Conservation (phyloP, 2,329 filamentous ascomycete genomes). For the Xylariomycetidae sp. region DNA sequence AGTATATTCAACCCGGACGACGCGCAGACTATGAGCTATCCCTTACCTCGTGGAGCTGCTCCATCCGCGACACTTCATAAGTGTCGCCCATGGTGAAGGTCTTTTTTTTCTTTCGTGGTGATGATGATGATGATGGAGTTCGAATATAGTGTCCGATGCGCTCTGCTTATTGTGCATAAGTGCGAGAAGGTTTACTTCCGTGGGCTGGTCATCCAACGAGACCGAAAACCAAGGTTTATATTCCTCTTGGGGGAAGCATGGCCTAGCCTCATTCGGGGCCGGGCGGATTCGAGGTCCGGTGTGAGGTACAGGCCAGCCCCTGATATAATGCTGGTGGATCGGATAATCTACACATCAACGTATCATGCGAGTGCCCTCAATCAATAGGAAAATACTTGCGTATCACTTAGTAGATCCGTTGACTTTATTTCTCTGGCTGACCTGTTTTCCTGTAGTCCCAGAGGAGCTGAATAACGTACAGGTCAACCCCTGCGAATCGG, state of each 20-base stretch:
- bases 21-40: no score
- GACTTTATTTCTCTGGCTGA: background rate
- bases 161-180: slow-evolving; percentile 14
- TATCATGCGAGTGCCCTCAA: no score
- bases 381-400: background rate
- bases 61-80: slow-evolving; percentile 11
- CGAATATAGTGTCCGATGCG: slow-evolving; percentile 10
- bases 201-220: background rate
- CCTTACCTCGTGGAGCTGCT: slow-evolving; percentile 17
- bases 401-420: background rate
- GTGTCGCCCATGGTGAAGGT: slow-evolving; percentile 8
- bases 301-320: background rate
- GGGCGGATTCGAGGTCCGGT: background rate
- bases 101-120: no score
- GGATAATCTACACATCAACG: no score
- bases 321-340: no score
- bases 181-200: background rate
- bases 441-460: background rate
- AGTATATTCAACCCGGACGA: background rate
- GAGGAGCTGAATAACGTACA: background rate
- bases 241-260: no score
- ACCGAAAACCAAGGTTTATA: background rate
- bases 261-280: no score
- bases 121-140: background rate
- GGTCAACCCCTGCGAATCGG: background rate